Percentiles rank a stretch among this genome's conserved stretches.
Conservation (phyloP, 768 basidiomycete species). For the Kwoniella botswanensis region DNA sequence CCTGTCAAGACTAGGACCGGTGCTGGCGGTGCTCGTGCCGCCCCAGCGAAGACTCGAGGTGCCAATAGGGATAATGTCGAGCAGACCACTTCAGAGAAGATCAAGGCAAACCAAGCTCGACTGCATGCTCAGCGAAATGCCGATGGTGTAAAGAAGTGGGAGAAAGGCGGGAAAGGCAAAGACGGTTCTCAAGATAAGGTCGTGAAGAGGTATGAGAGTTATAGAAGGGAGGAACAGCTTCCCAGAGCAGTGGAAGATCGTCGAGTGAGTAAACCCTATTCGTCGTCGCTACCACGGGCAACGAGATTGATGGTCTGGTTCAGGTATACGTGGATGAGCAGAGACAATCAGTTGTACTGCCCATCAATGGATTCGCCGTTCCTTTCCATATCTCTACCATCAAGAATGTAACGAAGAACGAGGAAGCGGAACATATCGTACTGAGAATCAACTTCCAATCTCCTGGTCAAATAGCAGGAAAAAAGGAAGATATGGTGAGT, state of each 20-base stretch:
- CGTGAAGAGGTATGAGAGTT: conserved; percentile 96
- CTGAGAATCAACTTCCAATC: conserved; percentile 98
- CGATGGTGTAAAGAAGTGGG: conserved; percentile 80
- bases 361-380: conserved; percentile 92
- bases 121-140: conserved; percentile 76
- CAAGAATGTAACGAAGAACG: conserved; percentile 96
- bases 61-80: conserved; percentile 79
- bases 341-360: conserved; percentile 84
- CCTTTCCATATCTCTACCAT: conserved; percentile 99
- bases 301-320: conserved; percentile 2
- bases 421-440: conserved; percentile 93
- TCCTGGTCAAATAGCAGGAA: conserved; percentile 93
- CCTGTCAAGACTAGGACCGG: conserved; percentile 46
- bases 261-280: conserved; percentile 65
- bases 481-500: conserved; percentile 94
- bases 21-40: conserved; percentile 75
- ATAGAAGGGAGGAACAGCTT: conserved; percentile 89
- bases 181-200: conserved; percentile 85
- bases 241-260: conserved; percentile 81
- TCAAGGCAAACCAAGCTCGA: conserved; percentile 85
- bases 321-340: conserved; percentile 92
- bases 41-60: conserved; percentile 87
- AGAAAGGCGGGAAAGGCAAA: conserved; percentile 75
- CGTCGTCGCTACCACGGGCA: background rate
- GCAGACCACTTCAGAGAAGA: conserved; percentile 73